These are phyloP conservation scores for Obelidium mucronatum DNA, from an alignment of 192 early-diverging fungal genomes.

Conservation along the genomic window DNA sequence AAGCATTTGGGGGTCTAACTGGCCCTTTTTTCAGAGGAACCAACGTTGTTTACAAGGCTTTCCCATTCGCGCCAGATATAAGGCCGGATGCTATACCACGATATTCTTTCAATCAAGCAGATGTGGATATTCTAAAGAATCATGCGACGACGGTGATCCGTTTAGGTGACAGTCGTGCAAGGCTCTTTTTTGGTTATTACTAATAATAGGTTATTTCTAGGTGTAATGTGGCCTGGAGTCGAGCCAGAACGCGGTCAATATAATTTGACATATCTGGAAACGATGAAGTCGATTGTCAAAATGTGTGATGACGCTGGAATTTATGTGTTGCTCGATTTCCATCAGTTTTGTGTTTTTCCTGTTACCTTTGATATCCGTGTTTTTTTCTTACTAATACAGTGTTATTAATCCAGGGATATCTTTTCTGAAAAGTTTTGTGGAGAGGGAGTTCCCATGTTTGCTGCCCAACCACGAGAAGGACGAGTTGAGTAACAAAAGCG, in stretches of 20 bases:
- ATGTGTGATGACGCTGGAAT: conserved; percentile 60
- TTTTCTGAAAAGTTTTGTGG: conserved; percentile 39
- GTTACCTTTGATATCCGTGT: conserved; percentile 57
- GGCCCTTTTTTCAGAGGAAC: conserved; percentile 25
- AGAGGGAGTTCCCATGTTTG: conserved; percentile 37
- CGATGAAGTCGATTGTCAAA: conserved; percentile 57
- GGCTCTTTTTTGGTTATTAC: neutral
- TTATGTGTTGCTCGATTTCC: conserved; percentile 70
- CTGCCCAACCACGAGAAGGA: conserved; percentile 24
- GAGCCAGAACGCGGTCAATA: conserved; percentile 67
- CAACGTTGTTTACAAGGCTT: conserved; percentile 39
- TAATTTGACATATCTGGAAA: conserved; percentile 61
- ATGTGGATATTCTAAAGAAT: conserved; percentile 25
- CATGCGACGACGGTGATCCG: conserved; percentile 35
- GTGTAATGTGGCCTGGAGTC: conserved; percentile 65
- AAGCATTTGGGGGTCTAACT: neutral
- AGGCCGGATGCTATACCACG: conserved; percentile 23
- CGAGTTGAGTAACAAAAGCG: conserved; percentile 24
- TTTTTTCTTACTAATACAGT: no score
- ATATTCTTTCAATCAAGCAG: conserved; percentile 31
- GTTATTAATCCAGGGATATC: conserved; percentile 31
- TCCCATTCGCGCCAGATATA: conserved; percentile 26
- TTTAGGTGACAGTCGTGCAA: conserved; percentile 1
- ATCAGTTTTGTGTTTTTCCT: conserved; percentile 59
- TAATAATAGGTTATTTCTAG: neutral